phyloP scores from a whole-genome alignment of 1,284 basidiomycete species.

The Apiotrichum domesticum region DNA sequence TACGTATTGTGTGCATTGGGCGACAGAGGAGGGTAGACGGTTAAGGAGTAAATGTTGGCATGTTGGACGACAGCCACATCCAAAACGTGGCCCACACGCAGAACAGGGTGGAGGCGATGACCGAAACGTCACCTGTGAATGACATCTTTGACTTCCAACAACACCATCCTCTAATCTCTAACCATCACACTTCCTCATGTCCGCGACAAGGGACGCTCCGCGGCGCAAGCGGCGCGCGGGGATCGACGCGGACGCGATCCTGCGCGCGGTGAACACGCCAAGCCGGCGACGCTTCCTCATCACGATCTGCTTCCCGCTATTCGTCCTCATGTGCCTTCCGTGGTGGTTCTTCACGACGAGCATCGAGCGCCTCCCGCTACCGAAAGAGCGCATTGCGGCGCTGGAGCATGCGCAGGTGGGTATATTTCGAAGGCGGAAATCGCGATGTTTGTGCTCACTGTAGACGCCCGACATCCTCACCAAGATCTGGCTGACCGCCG shows the following conservation, averaged over 20 bases:
- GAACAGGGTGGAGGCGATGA: too few relatives aligned
- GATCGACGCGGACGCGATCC: background rate
- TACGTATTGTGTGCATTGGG: too few relatives aligned
- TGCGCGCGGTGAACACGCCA: conserved; percentile 25
- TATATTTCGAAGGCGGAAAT: background rate
- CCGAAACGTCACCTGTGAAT: too few relatives aligned
- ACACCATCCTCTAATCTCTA: too few relatives aligned
- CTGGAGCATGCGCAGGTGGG: conserved; percentile 26
- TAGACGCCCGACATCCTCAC: conserved; percentile 21
- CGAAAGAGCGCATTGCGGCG: conserved; percentile 56
- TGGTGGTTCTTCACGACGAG: conserved; percentile 86
- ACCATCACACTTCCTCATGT: too few relatives aligned
- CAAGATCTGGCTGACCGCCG: conserved; percentile 33
- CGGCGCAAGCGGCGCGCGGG: background rate
- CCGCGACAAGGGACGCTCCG: too few relatives aligned
- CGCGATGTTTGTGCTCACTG: background rate
- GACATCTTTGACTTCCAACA: too few relatives aligned
- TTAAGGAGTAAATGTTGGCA: too few relatives aligned
- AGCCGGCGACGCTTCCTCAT: conserved; percentile 20
- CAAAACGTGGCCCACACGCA: too few relatives aligned
- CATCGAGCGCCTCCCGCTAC: conserved; percentile 70
- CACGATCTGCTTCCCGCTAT: conserved; percentile 64
- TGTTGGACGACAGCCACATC: too few relatives aligned
- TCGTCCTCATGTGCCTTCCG: conserved; percentile 67
- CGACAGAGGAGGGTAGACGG: too few relatives aligned